phyloP scores from a whole-genome alignment of 768 basidiomycete species.

The Floccularia luteovirens region DNA sequence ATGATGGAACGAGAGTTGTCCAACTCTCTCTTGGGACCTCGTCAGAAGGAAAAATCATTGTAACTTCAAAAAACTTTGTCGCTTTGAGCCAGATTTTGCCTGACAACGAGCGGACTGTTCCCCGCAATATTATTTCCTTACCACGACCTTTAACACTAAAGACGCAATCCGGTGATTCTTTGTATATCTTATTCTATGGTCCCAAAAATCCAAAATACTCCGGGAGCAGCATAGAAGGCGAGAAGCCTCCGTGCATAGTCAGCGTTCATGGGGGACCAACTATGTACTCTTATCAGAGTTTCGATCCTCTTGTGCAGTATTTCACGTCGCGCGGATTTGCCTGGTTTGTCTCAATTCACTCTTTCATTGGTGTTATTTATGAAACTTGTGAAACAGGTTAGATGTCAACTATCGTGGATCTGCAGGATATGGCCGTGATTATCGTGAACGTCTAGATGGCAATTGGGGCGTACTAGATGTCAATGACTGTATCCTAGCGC shows the following conservation, averaged over 20 bases:
- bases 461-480: conserved; percentile 76
- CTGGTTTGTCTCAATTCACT: conserved; percentile 32
- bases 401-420: conserved; percentile 79
- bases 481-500: conserved; percentile 55
- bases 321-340: conserved; percentile 68
- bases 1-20: not conserved
- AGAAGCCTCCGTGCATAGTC: conserved; percentile 57
- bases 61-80: not conserved
- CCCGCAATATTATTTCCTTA: not conserved
- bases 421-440: conserved; percentile 63
- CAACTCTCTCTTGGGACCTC: not conserved
- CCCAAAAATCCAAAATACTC: not conserved
- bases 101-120: not conserved
- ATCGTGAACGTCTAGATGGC: conserved; percentile 51
- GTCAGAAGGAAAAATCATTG: not conserved
- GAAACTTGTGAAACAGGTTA: conserved; percentile 29
- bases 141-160: not conserved
- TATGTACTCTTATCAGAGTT: conserved; percentile 28
- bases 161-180: not conserved
- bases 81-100: not conserved
- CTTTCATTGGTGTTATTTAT: conserved; percentile 6
- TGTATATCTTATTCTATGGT: not conserved
- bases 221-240: not conserved
- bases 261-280: conserved; percentile 73
- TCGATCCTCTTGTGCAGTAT: conserved; percentile 51